Evolutionary conservation across 1,284 basidiomycete species (phyloP).

Genomic region (Cryptococcus neoformans): DNA sequence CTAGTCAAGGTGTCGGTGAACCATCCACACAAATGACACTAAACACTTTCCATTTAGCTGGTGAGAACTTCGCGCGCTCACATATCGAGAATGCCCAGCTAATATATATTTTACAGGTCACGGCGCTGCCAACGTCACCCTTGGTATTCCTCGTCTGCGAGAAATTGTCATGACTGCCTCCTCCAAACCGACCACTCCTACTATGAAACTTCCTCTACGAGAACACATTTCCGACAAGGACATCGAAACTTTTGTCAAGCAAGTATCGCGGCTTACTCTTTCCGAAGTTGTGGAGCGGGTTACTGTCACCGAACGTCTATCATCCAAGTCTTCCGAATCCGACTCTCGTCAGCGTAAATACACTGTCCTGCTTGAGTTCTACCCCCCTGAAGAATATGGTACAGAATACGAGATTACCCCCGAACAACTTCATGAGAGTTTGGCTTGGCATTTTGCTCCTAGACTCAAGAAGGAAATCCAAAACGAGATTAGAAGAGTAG

Average conservation of each 20-base stretch:
- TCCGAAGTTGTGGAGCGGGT: slow-evolving; percentile 88
- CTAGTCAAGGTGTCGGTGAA: slow-evolving; percentile 98
- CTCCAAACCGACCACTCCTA: slow-evolving; percentile 93
- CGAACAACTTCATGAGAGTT: slow-evolving; percentile 68
- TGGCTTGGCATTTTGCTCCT: slow-evolving; percentile 76
- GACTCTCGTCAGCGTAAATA: slow-evolving; percentile 71
- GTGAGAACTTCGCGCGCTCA: slow-evolving; percentile 50
- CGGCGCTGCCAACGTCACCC: slow-evolving; percentile 97
- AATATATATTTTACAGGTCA: slow-evolving; percentile 64
- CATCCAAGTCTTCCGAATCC: slow-evolving; percentile 59
- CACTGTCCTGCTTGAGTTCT: slow-evolving; percentile 79
- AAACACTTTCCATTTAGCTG: slow-evolving; percentile 99
- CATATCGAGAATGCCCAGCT: background rate
- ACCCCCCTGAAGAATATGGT: slow-evolving; percentile 78
- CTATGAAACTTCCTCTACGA: slow-evolving; percentile 86
- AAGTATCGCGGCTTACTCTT: slow-evolving; percentile 78
- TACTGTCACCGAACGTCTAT: slow-evolving; percentile 74
- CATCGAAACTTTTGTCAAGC: slow-evolving; percentile 81
- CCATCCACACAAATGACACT: slow-evolving; percentile 99
- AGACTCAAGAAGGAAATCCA: slow-evolving; percentile 82
- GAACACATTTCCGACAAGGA: slow-evolving; percentile 56
- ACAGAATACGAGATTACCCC: slow-evolving; percentile 80
- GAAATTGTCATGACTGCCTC: slow-evolving; percentile 99
- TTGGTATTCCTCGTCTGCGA: slow-evolving; percentile 97
- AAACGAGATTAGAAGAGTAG: slow-evolving; percentile 80